Conservation (phyloP, 805 yeast species). For the Kluyveromyces siamensis region DNA sequence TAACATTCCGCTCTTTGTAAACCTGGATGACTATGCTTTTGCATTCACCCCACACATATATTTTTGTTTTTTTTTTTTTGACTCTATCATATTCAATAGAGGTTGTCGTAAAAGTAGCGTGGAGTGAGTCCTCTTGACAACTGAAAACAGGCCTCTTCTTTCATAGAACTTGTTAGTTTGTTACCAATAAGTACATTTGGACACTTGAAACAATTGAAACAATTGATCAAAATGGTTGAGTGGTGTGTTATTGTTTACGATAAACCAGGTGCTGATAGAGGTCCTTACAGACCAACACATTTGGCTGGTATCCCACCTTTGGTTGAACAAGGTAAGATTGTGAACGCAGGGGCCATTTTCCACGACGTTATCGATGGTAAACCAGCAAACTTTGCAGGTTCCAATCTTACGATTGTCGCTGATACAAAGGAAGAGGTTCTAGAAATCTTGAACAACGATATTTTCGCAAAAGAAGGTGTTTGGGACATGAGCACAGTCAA, state of each 20-base stretch:
- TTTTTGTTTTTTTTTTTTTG: neutral
- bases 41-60: neutral
- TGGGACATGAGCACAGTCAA: conserved; percentile 66
- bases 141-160: too few relatives aligned
- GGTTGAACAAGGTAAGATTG: conserved; percentile 36
- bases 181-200: too few relatives aligned
- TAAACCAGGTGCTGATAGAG: conserved; percentile 54
- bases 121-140: neutral
- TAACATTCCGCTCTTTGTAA: neutral
- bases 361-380: conserved; percentile 36
- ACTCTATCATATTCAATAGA: neutral
- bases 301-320: conserved; percentile 37
- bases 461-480: conserved; percentile 54
- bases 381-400: conserved; percentile 53
- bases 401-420: conserved; percentile 54
- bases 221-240: conserved; percentile 36
- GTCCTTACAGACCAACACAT: conserved; percentile 44
- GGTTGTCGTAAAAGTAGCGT: neutral
- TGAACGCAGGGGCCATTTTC: conserved; percentile 45
- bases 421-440: conserved; percentile 56
- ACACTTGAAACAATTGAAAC: too few relatives aligned
- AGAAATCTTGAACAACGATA: conserved; percentile 53
- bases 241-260: conserved; percentile 66
- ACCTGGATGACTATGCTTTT: neutral
- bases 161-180: too few relatives aligned